These are phyloP conservation scores for Blastobotrys arbuscula DNA, from an alignment of 1,139 yeast species.

Conservation along the genomic window DNA sequence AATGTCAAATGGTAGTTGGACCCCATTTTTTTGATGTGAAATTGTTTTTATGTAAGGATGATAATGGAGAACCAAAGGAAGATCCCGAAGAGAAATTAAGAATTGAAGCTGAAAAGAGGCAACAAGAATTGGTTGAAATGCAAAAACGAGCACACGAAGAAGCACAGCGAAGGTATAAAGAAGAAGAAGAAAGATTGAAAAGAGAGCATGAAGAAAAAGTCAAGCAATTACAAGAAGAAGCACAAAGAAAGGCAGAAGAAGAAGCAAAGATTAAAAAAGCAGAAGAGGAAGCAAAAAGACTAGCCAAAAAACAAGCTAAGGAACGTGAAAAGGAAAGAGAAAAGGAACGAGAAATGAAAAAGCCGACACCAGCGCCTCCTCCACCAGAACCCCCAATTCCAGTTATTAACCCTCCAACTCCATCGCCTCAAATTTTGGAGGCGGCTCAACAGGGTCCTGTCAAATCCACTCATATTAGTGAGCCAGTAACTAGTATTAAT, in stretches of 20 bases:
- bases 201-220: constrained; percentile 5
- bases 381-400: not conserved
- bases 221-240: not conserved
- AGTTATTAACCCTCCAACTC: constrained; percentile 11
- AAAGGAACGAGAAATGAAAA: not conserved
- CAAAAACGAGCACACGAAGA: constrained; percentile 8
- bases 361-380: not conserved
- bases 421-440: constrained; percentile 3
- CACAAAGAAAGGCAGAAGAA: not conserved
- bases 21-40: constrained; percentile 79
- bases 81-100: constrained; percentile 15
- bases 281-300: not conserved
- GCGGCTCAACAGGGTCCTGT: constrained; percentile 6
- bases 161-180: constrained; percentile 4
- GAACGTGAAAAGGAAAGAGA: not conserved
- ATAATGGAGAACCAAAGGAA: constrained; percentile 13
- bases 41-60: constrained; percentile 68
- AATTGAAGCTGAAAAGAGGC: constrained; percentile 4
- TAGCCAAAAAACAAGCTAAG: not conserved
- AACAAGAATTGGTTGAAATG: constrained; percentile 4
- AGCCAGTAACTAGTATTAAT: constrained; percentile 33
- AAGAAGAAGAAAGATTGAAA: constrained; percentile 6
- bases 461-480: constrained; percentile 12
- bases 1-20: constrained; percentile 65
- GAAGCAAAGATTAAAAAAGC: not conserved